Base-by-base conservation (phyloP, 495 filamentous ascomycete species). In the Polyplosphaeria fusca region DNA sequence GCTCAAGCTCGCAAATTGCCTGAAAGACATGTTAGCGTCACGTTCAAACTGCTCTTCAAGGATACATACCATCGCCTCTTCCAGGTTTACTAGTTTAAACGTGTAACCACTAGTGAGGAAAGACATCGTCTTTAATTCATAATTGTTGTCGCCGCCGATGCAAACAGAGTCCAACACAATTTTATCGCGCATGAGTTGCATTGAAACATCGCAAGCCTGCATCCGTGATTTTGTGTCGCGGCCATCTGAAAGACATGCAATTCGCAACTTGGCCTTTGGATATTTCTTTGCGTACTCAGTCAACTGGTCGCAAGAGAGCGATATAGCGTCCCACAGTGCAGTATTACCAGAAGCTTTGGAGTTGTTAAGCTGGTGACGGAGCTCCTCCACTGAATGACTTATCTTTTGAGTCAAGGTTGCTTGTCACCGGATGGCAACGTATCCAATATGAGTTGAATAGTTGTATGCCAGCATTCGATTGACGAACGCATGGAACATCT, bases 1-100 rank as follows among this genome's bases (percentile, higher is more conserved):
- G 68, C 42, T 71, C 68, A 54, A 71, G 59, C 35, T 69, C 68
- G 30, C 67, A 66, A 19, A 71, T 68, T 0, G 65, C 54, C 68
- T 69, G 7, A 7, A 14, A 14, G 7, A 35, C 30, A 35, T 14
- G 30, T 35, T 14, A 35, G 14, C 14, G 30, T 7, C 30, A 35
- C 30, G 14, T 7, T 7, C 30, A 35, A 7, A 7, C 14, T 35
- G 30, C 14, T 7, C 30, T 14, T 14, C 30, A 14, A 14, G 30
- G 30, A 7, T 35, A 7, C 30, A 14, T 35, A 35, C 30, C n/a
- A n/a, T 64, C 4, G 67, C 68, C 24, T 68, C 46, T 24, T 64
- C 64, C 23, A 70, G 30, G 11, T 44, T 54, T 11, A 55, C 39
- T 18, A 66, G 68, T 14, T 57, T 30, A 28, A 70, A 68, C 30